These are phyloP conservation scores for Aspergillus fijiensis DNA, from an alignment of 2,329 filamentous ascomycete genomes.

Conservation along the genomic window DNA sequence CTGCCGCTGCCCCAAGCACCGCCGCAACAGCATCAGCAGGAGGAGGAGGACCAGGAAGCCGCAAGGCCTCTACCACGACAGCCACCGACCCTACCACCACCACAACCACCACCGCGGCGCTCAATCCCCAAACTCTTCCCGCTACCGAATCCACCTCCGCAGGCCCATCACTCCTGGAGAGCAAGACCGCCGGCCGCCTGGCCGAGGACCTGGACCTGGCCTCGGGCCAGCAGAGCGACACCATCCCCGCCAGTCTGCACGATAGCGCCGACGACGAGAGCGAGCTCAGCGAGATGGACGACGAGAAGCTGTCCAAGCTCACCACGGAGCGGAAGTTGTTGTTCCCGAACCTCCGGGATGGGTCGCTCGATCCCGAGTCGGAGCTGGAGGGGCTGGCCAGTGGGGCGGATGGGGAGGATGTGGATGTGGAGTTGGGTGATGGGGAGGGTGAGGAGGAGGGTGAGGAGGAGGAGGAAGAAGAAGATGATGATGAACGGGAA, in stretches of 20 bases:
- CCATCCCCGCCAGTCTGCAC: constrained; percentile 58
- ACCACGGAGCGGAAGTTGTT: constrained; percentile 22
- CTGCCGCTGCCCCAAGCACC: constrained; percentile 41
- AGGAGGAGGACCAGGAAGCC: not conserved
- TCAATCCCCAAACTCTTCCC: not conserved
- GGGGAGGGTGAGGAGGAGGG: constrained; percentile 14
- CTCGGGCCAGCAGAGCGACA: constrained; percentile 47
- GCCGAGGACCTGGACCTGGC: constrained; percentile 50
- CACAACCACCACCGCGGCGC: not conserved
- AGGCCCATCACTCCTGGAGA: not conserved
- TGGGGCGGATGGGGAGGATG: constrained; percentile 22
- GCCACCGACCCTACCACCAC: not conserved
- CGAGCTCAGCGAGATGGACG: constrained; percentile 63
- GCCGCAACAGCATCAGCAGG: constrained; percentile 27
- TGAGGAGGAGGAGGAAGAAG: constrained; percentile 13
- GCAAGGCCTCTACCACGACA: not conserved
- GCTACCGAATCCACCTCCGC: not conserved
- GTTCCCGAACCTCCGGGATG: constrained; percentile 28
- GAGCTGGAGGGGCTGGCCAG: constrained; percentile 23
- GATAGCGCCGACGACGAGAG: constrained; percentile 69
- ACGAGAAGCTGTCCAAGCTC: constrained; percentile 33
- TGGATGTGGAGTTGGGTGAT: constrained; percentile 16
- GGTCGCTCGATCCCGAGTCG: constrained; percentile 25
- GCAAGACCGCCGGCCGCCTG: constrained; percentile 10
- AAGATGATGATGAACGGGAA: constrained; percentile 13